Conservation (phyloP, 148 eudicot species). For the Rhododendron ferrugineum region DNA sequence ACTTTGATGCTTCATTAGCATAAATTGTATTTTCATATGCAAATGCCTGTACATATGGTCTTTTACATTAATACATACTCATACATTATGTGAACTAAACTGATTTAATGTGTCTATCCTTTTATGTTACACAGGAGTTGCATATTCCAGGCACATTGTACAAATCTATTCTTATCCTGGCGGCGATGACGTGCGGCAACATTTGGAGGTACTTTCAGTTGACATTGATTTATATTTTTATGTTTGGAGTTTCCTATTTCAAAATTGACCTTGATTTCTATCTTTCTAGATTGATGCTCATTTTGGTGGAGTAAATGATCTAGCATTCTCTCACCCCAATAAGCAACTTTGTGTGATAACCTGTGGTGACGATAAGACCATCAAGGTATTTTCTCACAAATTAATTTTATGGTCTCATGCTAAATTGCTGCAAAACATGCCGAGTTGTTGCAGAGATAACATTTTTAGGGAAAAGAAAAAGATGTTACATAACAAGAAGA, state of each 20-base stretch:
- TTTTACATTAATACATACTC: too few species aligned
- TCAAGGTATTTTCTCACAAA: slow-evolving; percentile 39
- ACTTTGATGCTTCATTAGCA: not conserved
- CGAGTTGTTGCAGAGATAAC: not conserved
- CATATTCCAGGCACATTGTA: slow-evolving; percentile 75
- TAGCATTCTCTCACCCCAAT: slow-evolving; percentile 79
- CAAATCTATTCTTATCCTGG: slow-evolving; percentile 79
- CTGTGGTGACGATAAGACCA: slow-evolving; percentile 92
- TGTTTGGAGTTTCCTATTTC: not conserved
- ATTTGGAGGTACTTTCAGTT: slow-evolving; percentile 55
- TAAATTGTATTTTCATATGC: not conserved
- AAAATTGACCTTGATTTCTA: slow-evolving; percentile 1
- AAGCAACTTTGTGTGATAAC: slow-evolving; percentile 77
- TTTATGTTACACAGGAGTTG: slow-evolving; percentile 56
- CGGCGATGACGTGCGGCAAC: slow-evolving; percentile 52
- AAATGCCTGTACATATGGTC: not conserved
- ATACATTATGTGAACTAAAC: not conserved
- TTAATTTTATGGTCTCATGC: not conserved
- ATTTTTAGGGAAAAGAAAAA: not conserved
- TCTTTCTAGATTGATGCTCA: slow-evolving; percentile 81
- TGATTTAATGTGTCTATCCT: not conserved
- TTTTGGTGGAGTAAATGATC: slow-evolving; percentile 80
- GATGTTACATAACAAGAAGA: not conserved
- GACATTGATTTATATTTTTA: not conserved
- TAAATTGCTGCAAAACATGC: not conserved